phyloP scores from a whole-genome alignment of 441 rosid species.

The Dalechampia spathulata region DNA sequence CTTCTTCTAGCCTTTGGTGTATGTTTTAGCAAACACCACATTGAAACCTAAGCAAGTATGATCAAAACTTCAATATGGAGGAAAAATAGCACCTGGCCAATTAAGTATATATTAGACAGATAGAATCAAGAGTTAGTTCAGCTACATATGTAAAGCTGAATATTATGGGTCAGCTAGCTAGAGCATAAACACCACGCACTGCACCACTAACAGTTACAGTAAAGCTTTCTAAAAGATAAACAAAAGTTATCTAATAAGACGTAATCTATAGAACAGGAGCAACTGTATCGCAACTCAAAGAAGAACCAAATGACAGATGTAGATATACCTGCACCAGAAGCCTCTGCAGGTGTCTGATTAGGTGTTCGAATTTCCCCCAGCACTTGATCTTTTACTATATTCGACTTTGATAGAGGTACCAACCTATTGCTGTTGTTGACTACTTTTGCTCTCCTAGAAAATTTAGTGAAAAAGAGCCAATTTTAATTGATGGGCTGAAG shows the following conservation, averaged over 20 bases:
- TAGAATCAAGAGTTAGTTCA: not conserved
- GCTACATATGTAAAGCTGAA: too few relatives aligned
- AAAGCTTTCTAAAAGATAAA: too few relatives aligned
- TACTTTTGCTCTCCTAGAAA: conserved; percentile 59
- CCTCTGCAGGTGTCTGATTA: conserved; percentile 27
- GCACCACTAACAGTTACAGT: too few relatives aligned
- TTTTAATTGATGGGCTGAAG: conserved; percentile 1
- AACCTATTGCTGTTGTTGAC: conserved; percentile 36
- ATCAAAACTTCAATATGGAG: not conserved
- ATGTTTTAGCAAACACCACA: not conserved
- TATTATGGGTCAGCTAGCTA: not conserved
- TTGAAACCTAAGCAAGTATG: not conserved
- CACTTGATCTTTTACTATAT: conserved; percentile 22
- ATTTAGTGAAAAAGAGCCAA: conserved; percentile 4
- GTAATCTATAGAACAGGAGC: not conserved
- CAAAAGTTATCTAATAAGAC: too few relatives aligned
- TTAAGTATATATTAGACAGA: too few relatives aligned
- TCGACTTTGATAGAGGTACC: conserved; percentile 19
- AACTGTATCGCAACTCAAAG: not conserved
- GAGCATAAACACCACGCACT: not conserved
- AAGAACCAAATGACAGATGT: conserved; percentile 9
- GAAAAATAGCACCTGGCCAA: too few relatives aligned
- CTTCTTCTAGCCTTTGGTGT: not conserved
- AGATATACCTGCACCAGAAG: conserved; percentile 36
- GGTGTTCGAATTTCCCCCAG: conserved; percentile 30